phyloP scores from a whole-genome alignment of 225 moss, liverwort and hornwort species.

The Thuidium tamariscinum region DNA sequence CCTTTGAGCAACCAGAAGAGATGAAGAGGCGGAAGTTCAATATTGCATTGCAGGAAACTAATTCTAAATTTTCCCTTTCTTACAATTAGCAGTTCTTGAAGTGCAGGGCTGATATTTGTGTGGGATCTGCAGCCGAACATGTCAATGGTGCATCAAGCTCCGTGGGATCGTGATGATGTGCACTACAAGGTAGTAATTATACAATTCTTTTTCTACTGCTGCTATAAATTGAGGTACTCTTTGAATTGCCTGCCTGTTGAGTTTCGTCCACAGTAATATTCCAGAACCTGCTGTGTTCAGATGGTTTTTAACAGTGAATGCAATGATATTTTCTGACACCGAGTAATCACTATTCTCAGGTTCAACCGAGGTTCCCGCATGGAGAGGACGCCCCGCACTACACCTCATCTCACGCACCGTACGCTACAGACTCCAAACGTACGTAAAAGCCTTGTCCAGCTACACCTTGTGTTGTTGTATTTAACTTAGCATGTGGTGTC shows the following conservation, averaged over 20 bases:
- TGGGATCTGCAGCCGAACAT: constrained; percentile 20
- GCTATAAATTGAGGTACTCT: not conserved
- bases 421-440: constrained; percentile 40
- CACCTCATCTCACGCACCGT: constrained; percentile 45
- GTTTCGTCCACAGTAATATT: not conserved
- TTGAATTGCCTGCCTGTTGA: not conserved
- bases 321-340: not conserved
- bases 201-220: not conserved
- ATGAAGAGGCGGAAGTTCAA: not conserved
- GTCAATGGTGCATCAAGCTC: constrained; percentile 29
- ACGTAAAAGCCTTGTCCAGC: not conserved
- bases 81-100: not conserved
- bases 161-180: constrained; percentile 55
- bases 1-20: not conserved
- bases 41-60: not conserved
- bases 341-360: not conserved
- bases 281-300: not conserved
- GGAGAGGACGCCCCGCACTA: constrained; percentile 50
- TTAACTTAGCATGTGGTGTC: not conserved
- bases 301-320: not conserved
- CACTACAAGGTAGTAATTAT: constrained; percentile 13
- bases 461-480: not conserved
- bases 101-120: not conserved
- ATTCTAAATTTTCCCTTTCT: not conserved
- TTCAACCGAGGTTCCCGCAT: constrained; percentile 31